Conservation (phyloP, 75 land plant genomes). For the Picea glauca region DNA sequence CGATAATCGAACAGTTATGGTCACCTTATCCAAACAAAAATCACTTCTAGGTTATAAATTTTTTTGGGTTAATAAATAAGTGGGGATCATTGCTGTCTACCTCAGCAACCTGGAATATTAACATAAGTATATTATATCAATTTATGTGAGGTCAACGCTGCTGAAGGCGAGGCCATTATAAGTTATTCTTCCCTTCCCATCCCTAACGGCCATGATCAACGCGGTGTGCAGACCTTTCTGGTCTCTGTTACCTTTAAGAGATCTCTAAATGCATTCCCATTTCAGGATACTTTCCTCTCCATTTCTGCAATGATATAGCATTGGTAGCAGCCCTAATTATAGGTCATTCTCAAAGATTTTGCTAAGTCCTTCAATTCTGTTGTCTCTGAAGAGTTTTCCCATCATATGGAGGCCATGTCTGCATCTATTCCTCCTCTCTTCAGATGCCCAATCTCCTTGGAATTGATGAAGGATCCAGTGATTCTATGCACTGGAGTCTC, state of each 20-base stretch:
- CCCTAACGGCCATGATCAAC: background rate
- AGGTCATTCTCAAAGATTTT: background rate
- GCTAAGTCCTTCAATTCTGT: background rate
- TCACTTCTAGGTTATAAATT: too few species aligned
- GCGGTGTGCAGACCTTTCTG: background rate
- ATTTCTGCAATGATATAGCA: background rate
- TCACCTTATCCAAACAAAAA: too few species aligned
- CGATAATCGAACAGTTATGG: too few species aligned
- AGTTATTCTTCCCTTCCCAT: background rate
- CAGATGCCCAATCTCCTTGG: slow-evolving; percentile 56
- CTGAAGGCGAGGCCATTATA: too few species aligned
- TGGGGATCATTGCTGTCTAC: too few species aligned
- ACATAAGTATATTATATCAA: background rate
- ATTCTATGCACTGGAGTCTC: slow-evolving; percentile 56
- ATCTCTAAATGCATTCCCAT: background rate
- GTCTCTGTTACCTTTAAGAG: background rate
- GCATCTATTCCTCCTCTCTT: slow-evolving; percentile 34
- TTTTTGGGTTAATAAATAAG: too few species aligned
- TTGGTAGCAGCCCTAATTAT: too few species aligned
- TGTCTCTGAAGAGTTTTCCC: background rate
- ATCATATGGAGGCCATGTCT: slow-evolving; percentile 18
- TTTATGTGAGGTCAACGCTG: background rate
- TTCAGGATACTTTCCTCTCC: background rate
- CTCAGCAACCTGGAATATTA: too few species aligned
- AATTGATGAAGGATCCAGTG: slow-evolving; percentile 63